Evolutionary conservation across 129 eudicot species (phyloP).

Genomic region (Arctium minus): DNA sequence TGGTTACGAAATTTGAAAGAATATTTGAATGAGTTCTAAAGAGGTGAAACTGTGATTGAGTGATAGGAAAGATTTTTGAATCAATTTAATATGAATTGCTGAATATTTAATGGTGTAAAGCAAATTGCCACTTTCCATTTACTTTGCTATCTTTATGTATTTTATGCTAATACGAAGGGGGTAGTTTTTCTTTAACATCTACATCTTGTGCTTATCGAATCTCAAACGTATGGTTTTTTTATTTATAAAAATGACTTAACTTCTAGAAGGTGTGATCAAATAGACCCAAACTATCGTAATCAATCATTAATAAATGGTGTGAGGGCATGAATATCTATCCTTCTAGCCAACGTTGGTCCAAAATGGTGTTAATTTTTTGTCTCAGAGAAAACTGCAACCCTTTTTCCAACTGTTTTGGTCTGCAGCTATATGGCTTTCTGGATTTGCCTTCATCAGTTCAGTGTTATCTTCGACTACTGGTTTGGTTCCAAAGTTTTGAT

Average conservation of each 20-base stretch:
- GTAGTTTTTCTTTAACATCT: neutral
- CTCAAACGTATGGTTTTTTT: no score
- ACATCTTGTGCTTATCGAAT: neutral
- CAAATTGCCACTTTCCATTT: neutral
- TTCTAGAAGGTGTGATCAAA: constrained; percentile 2
- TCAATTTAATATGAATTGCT: neutral
- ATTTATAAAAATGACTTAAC: neutral
- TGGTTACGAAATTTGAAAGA: no score
- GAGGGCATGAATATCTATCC: neutral
- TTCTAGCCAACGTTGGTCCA: no score
- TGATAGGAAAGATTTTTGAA: neutral
- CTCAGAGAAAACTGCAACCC: no score
- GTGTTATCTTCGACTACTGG: no score
- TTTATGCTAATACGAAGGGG: neutral
- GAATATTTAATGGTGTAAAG: neutral
- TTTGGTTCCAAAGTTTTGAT: no score
- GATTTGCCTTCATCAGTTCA: no score
- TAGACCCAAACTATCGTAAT: neutral
- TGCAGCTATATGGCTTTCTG: no score
- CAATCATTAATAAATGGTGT: neutral
- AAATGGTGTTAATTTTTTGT: no score
- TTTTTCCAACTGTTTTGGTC: no score
- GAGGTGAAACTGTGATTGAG: neutral
- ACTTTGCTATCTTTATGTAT: neutral
- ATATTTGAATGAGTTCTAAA: no score